Percentiles rank a stretch among this genome's conserved stretches.
Evolutionary conservation across 768 basidiomycete genomes (phyloP).

Genomic region (Kwoniella newhampshirensis): DNA sequence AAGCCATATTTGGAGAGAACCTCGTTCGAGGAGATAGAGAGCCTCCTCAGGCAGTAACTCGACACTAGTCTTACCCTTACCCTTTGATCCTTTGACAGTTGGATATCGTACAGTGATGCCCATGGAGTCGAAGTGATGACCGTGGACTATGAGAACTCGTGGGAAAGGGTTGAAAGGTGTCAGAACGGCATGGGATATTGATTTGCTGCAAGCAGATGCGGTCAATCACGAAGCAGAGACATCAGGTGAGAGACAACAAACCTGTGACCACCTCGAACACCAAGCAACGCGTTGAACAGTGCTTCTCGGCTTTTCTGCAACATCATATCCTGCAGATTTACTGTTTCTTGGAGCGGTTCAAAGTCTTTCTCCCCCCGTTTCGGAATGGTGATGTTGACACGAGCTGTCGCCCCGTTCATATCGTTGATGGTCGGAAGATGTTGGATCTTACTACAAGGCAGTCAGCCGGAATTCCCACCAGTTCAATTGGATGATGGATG

Average conservation of each 20-base stretch:
- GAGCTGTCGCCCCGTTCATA: conserved; percentile 5
- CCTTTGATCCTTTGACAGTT: conserved; percentile 14
- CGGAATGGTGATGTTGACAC: conserved; percentile 65
- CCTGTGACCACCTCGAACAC: conserved; percentile 74
- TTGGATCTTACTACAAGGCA: conserved; percentile 39
- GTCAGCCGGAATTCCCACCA: too few relatives aligned
- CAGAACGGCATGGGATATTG: conserved; percentile 51
- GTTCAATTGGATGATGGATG: conserved; percentile 5
- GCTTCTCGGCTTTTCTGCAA: conserved; percentile 76
- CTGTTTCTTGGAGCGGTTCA: conserved; percentile 66
- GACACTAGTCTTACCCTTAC: conserved; percentile 60
- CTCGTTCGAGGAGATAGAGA: conserved; percentile 87
- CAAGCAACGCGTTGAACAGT: conserved; percentile 78
- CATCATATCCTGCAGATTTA: conserved; percentile 67
- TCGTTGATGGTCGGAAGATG: conserved; percentile 23
- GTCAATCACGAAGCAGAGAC: not conserved
- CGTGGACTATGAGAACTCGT: conserved; percentile 57
- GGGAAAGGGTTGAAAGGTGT: conserved; percentile 41
- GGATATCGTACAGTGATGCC: conserved; percentile 71
- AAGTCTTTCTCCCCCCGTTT: conserved; percentile 98
- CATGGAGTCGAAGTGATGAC: conserved; percentile 77
- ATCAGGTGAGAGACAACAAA: conserved; percentile 56
- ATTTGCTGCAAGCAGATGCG: conserved; percentile 38
- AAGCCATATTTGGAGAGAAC: conserved; percentile 62
- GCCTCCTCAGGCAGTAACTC: conserved; percentile 94